These are phyloP conservation scores for Schizophyllum commune DNA, from an alignment of 1,284 basidiomycete species.

Conservation along the genomic window DNA sequence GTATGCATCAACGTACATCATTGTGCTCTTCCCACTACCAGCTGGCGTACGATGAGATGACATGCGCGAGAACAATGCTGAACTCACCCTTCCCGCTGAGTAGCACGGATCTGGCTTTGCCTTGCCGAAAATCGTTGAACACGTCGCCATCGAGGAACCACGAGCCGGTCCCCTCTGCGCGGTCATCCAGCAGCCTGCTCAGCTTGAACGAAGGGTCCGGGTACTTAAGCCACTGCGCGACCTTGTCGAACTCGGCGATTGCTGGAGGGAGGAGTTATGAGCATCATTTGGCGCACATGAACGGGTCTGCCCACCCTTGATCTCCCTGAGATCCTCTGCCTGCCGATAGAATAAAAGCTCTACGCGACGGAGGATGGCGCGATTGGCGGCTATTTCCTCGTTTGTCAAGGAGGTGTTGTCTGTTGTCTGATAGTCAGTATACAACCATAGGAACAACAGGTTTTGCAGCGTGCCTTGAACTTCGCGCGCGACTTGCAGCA, in stretches of 20 bases:
- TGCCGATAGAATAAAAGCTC: too few relatives aligned
- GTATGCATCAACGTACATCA: neutral
- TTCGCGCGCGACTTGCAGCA: too few relatives aligned
- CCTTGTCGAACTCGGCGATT: neutral
- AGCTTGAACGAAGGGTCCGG: neutral
- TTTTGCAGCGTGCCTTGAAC: neutral
- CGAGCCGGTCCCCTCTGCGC: neutral
- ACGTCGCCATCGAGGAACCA: neutral
- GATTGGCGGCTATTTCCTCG: too few relatives aligned
- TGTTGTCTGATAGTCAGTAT: too few relatives aligned
- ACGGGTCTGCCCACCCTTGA: too few relatives aligned
- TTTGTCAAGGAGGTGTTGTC: too few relatives aligned
- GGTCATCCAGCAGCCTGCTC: neutral
- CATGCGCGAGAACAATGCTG: neutral
- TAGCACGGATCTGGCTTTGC: neutral
- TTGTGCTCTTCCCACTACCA: neutral
- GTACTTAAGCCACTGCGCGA: neutral
- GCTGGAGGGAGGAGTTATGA: neutral
- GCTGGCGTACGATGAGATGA: neutral
- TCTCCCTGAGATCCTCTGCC: too few relatives aligned
- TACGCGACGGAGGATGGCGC: too few relatives aligned
- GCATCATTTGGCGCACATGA: too few relatives aligned
- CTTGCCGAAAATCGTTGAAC: neutral
- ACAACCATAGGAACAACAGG: neutral
- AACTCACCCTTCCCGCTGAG: neutral